A percentile compares a stretch with the other conserved stretches of the same genome.
Conservation (phyloP, 495 filamentous ascomycete genomes). For the Lichina pygmaea region DNA sequence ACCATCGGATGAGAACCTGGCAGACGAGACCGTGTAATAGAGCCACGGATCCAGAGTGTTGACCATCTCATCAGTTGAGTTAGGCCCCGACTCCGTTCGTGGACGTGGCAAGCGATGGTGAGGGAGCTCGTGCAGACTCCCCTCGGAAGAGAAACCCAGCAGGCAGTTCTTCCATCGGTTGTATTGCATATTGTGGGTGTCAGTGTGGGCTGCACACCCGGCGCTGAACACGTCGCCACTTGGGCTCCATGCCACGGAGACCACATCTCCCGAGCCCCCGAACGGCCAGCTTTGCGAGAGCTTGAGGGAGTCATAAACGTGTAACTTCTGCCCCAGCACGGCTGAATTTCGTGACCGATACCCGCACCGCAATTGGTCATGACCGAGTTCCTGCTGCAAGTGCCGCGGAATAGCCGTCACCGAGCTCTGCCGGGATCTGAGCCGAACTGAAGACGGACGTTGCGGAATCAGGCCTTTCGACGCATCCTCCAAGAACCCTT, state of each 20-base stretch:
- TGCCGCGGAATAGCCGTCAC: background rate
- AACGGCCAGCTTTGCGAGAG: conserved; percentile 17
- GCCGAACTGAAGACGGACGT: background rate
- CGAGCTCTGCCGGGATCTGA: background rate
- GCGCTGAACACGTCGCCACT: conserved; percentile 11
- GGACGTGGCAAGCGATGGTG: conserved; percentile 40
- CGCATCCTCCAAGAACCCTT: conserved; percentile 1
- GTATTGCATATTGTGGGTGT: conserved; percentile 57
- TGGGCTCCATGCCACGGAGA: conserved; percentile 20
- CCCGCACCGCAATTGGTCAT: background rate
- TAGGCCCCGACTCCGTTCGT: conserved; percentile 17
- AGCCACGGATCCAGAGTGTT: conserved; percentile 35
- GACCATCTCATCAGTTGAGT: conserved; percentile 26
- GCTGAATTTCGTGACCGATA: background rate
- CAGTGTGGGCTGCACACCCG: conserved; percentile 48
- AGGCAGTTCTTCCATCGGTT: conserved; percentile 57
- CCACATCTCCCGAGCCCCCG: conserved; percentile 24
- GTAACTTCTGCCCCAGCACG: background rate
- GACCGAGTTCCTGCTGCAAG: background rate
- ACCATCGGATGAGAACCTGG: conserved; percentile 34
- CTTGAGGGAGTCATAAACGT: conserved; percentile 9
- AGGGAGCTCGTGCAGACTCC: conserved; percentile 32
- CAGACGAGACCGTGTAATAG: conserved; percentile 51
- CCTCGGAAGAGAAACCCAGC: conserved; percentile 30
- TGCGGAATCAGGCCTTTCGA: background rate